Conservation (phyloP, 2,329 filamentous ascomycete genomes). For the Calonectria honghensis region DNA sequence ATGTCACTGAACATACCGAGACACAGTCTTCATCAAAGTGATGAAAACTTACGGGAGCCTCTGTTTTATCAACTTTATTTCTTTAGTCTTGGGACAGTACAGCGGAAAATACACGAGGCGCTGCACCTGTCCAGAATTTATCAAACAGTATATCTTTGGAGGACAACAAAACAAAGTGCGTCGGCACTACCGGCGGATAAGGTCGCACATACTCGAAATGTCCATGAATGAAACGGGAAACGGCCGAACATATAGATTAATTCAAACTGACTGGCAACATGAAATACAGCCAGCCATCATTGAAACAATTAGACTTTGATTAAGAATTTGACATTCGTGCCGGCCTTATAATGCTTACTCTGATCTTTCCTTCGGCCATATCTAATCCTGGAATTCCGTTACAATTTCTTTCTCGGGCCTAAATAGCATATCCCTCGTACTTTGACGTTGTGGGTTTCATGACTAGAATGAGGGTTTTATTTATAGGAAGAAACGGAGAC, state of each 20-base stretch:
- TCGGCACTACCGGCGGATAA: background rate
- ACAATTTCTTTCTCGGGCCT: background rate
- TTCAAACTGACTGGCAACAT: background rate
- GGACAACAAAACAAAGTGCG: background rate
- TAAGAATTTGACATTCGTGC: background rate
- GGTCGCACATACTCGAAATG: background rate
- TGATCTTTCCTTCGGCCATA: background rate
- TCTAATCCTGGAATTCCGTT: background rate
- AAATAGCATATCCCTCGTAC: background rate
- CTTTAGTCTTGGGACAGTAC: background rate
- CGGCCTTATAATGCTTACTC: background rate
- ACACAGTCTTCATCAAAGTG: background rate
- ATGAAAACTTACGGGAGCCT: background rate
- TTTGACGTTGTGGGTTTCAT: background rate
- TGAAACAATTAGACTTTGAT: background rate
- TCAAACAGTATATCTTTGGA: background rate
- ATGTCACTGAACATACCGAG: background rate
- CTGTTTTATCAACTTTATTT: background rate
- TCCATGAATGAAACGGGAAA: slow-evolving; percentile 3
- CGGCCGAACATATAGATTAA: background rate
- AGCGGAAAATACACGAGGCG: background rate
- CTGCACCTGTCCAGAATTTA: background rate
- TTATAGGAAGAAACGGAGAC: too few relatives aligned
- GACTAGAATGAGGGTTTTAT: too few relatives aligned
- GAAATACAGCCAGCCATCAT: background rate